A percentile compares a stretch with the other conserved stretches of the same genome.
Evolutionary conservation across 192 early-diverging fungal genomes (phyloP).

Genomic region (Diversispora eburnea): DNA sequence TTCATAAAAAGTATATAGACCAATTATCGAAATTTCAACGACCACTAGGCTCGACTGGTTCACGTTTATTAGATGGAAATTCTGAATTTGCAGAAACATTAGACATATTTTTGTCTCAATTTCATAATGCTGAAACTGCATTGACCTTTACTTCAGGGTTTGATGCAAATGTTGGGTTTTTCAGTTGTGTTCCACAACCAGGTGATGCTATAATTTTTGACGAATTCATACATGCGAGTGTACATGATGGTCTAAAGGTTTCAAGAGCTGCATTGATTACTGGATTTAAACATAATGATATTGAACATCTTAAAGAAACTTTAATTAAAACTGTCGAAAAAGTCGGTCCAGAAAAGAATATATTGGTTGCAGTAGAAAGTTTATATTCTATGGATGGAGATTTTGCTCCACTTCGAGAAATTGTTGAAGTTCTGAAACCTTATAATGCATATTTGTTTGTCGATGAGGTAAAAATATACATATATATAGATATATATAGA

Average conservation of each 20-base stretch:
- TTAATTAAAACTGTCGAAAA: conserved; percentile 29
- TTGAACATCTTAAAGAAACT: conserved; percentile 46
- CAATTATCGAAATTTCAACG: conserved; percentile 43
- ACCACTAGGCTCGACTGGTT: conserved; percentile 72
- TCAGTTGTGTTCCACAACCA: conserved; percentile 61
- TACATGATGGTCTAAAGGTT: conserved; percentile 74
- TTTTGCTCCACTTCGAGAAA: conserved; percentile 61
- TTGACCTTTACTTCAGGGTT: conserved; percentile 84
- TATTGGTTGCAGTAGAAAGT: conserved; percentile 73
- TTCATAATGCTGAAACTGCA: conserved; percentile 55
- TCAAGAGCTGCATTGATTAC: conserved; percentile 43
- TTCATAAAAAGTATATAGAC: conserved; percentile 44
- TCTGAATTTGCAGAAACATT: conserved; percentile 58
- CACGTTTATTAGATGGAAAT: conserved; percentile 71
- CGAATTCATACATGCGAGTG: conserved; percentile 74
- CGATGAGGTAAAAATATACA: conserved; percentile 60
- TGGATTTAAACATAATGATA: conserved; percentile 66
- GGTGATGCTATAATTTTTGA: conserved; percentile 68
- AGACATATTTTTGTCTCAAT: conserved; percentile 60
- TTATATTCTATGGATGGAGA: conserved; percentile 88
- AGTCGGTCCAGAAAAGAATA: conserved; percentile 11
- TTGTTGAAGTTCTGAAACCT: conserved; percentile 48
- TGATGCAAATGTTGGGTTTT: conserved; percentile 75
- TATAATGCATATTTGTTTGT: conserved; percentile 65
- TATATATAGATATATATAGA: neutral